Conservation (phyloP, 441 rosid genomes). For the Jatropha multifida region DNA sequence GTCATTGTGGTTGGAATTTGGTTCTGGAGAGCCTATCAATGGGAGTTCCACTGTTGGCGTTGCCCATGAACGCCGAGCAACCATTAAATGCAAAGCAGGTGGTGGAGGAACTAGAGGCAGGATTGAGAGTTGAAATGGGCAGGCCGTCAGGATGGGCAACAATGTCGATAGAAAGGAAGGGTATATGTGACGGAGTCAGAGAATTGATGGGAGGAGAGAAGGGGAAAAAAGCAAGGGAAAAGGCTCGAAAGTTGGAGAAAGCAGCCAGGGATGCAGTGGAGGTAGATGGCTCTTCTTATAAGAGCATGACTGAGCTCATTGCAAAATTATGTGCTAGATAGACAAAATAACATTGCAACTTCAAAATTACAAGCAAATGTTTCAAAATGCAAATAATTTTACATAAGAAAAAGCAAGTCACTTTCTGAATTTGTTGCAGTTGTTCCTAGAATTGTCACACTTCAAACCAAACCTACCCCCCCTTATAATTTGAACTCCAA, state of each 20-base stretch:
- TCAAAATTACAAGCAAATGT: no score
- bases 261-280: constrained; percentile 4
- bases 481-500: no score
- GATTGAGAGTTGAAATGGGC: neutral
- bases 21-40: neutral
- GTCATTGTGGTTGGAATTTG: constrained; percentile 3
- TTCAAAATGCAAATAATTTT: no score
- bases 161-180: neutral
- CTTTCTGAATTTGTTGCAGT: no score
- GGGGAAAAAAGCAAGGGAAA: neutral
- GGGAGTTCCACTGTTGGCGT: neutral
- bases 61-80: constrained; percentile 2
- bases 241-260: neutral
- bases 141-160: neutral
- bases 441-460: no score
- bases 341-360: neutral
- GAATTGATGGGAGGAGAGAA: constrained; percentile 12
- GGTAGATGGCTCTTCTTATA: constrained; percentile 17
- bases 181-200: neutral
- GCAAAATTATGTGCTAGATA: no score
- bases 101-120: neutral
- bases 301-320: constrained; percentile 2
- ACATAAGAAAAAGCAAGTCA: no score
- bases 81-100: neutral
- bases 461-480: no score